Conservation (phyloP, 305 asterid genomes). For the Euphrasia arctica region DNA sequence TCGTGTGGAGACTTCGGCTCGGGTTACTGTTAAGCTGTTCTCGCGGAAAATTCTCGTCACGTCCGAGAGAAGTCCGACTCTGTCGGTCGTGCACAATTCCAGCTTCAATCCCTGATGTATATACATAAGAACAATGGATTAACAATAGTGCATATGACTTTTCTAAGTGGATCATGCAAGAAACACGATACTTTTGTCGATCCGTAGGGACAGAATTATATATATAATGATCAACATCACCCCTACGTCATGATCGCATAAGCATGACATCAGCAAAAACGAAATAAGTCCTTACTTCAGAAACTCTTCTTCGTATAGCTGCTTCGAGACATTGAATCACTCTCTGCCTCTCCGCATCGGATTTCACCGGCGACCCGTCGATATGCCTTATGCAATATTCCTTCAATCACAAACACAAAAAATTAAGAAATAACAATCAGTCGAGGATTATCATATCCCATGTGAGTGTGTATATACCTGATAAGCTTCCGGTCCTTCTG, state of each 20-base stretch:
- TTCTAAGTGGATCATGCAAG: slow-evolving; percentile 2
- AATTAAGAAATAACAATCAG: neutral
- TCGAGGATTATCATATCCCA: too few relatives aligned
- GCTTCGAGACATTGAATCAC: slow-evolving; percentile 96
- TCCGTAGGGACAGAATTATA: too few relatives aligned
- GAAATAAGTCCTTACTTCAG: slow-evolving; percentile 51
- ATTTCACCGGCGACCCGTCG: slow-evolving; percentile 90
- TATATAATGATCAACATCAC: too few relatives aligned
- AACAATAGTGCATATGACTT: slow-evolving; percentile 5
- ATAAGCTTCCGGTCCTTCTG: slow-evolving; percentile 78
- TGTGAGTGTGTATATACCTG: slow-evolving; percentile 45
- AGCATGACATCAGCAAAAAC: too few relatives aligned
- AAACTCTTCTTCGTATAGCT: slow-evolving; percentile 85
- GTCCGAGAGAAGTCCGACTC: slow-evolving; percentile 85
- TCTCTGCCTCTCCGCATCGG: slow-evolving; percentile 92
- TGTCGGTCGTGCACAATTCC: slow-evolving; percentile 74
- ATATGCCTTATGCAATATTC: slow-evolving; percentile 85
- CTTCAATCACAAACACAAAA: slow-evolving; percentile 36
- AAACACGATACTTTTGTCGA: too few relatives aligned
- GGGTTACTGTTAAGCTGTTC: slow-evolving; percentile 73
- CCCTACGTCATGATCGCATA: too few relatives aligned
- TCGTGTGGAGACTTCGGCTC: slow-evolving; percentile 90
- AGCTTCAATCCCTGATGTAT: slow-evolving; percentile 70
- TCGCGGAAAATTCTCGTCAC: slow-evolving; percentile 84
- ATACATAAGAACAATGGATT: neutral